Conservation (phyloP, 352 stramenopile genomes). For the Aphanomyces astaci region DNA sequence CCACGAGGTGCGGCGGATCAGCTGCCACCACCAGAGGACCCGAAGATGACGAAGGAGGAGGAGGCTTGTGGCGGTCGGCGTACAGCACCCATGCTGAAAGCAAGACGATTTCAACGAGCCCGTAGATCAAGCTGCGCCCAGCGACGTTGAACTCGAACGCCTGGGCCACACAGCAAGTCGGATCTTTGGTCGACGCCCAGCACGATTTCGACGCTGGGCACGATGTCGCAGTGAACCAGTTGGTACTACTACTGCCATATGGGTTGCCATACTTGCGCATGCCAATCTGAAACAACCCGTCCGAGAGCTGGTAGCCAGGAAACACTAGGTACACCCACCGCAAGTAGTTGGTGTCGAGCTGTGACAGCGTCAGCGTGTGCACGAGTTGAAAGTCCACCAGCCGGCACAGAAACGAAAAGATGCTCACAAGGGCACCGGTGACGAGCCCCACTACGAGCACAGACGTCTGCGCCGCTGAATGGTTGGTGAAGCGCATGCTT, state of each 20-base stretch:
- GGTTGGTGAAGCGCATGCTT: slow-evolving; percentile 48
- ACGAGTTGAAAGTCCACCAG: slow-evolving; percentile 42
- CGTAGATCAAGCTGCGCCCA: slow-evolving; percentile 41
- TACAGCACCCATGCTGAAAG: slow-evolving; percentile 43
- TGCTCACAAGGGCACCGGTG: slow-evolving; percentile 52
- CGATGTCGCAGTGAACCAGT: not conserved
- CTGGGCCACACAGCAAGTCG: slow-evolving; percentile 37
- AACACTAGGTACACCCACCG: slow-evolving; percentile 67
- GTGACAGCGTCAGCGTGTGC: slow-evolving; percentile 40
- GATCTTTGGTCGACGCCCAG: slow-evolving; percentile 34
- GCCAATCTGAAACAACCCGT: slow-evolving; percentile 60
- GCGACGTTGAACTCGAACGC: slow-evolving; percentile 54
- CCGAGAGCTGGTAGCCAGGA: slow-evolving; percentile 58
- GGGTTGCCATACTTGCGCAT: slow-evolving; percentile 42
- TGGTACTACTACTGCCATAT: not conserved
- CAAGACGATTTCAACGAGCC: slow-evolving; percentile 34
- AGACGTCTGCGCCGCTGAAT: slow-evolving; percentile 53
- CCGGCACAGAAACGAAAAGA: slow-evolving; percentile 70
- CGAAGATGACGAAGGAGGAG: not conserved
- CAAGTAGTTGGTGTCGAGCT: slow-evolving; percentile 57
- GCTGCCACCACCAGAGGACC: not conserved
- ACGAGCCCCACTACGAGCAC: slow-evolving; percentile 54
- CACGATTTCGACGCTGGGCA: slow-evolving; percentile 26
- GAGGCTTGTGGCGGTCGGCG: slow-evolving; percentile 3
- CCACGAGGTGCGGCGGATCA: slow-evolving; percentile 17